Conservation (phyloP, 208 protist species). For the Leishmania guyanensis region DNA sequence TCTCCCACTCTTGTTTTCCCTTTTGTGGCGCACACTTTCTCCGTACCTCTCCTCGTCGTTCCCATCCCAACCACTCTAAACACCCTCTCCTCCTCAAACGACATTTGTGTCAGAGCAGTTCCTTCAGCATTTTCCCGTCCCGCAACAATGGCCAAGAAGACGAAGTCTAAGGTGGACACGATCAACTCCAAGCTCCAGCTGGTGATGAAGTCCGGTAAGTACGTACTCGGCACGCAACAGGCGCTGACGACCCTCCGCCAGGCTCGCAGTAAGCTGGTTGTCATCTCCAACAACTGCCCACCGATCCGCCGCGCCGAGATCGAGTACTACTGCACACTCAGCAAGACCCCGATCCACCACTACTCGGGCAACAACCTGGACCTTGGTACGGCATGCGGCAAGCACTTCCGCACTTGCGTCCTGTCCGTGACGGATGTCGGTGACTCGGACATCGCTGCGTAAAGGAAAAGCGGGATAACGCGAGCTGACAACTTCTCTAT, state of each 20-base stretch:
- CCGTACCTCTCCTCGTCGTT: not conserved
- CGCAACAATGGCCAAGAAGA: constrained; percentile 91
- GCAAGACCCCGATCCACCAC: constrained; percentile 98
- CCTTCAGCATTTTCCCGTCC: constrained; percentile 14
- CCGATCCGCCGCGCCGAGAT: constrained; percentile 98
- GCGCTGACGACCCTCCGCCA: constrained; percentile 97
- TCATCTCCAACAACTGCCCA: constrained; percentile 99
- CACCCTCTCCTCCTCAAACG: not conserved
- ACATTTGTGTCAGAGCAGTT: constrained; percentile 9
- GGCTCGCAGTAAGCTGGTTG: constrained; percentile 98
- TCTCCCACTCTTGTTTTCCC: not conserved
- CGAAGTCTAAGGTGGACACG: constrained; percentile 97
- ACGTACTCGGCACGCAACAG: constrained; percentile 97
- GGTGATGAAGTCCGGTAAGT: constrained; percentile 99
- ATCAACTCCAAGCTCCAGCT: constrained; percentile 99
- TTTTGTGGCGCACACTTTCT: not conserved
- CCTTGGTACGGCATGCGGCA: constrained; percentile 99
- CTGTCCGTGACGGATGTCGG: constrained; percentile 98
- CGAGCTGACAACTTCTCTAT: constrained; percentile 24
- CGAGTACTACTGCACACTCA: constrained; percentile 99
- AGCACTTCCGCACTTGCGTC: constrained; percentile 97
- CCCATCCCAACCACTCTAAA: not conserved
- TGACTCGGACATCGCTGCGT: constrained; percentile 94
- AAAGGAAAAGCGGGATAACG: constrained; percentile 26
- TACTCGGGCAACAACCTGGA: constrained; percentile 99